phyloP scores from a whole-genome alignment of 2,329 filamentous ascomycete genomes.

The Xylariaceae sp. region DNA sequence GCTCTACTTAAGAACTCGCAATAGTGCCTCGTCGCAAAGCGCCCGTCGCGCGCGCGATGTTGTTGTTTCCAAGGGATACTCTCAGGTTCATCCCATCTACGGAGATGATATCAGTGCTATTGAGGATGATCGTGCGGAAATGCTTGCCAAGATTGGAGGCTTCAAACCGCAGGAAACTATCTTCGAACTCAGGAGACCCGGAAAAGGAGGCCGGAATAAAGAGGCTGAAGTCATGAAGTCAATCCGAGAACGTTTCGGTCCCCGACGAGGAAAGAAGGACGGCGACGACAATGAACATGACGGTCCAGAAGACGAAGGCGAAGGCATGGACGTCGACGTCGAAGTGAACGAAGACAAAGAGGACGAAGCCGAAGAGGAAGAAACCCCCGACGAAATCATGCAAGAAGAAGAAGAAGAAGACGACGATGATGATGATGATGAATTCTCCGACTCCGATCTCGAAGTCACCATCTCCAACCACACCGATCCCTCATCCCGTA shows the following conservation, averaged over 20 bases:
- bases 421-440: too few species aligned
- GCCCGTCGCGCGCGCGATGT: conserved; percentile 81
- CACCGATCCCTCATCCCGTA: conserved; percentile 31
- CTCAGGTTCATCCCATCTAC: conserved; percentile 75
- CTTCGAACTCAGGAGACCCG: conserved; percentile 83
- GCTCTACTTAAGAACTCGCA: conserved; percentile 83
- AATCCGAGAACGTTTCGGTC: conserved; percentile 63
- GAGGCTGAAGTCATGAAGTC: conserved; percentile 72
- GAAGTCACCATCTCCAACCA: conserved; percentile 66
- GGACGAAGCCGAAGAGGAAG: conserved; percentile 11
- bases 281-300: conserved; percentile 39
- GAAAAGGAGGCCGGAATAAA: conserved; percentile 55
- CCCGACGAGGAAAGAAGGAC: conserved; percentile 43
- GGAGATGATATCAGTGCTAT: conserved; percentile 58
- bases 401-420: conserved; percentile 30
- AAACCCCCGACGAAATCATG: conserved; percentile 14
- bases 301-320: conserved; percentile 19
- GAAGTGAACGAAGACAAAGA: conserved; percentile 10
- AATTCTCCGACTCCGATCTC: conserved; percentile 53
- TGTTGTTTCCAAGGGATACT: conserved; percentile 63
- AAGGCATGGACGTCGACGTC: conserved; percentile 3
- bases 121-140: conserved; percentile 71
- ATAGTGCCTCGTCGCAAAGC: conserved; percentile 84
- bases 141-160: conserved; percentile 82
- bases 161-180: conserved; percentile 91